A percentile compares a stretch with the other conserved stretches of the same genome.
Conservation (phyloP, 129 eudicot species). For the Scalesia atractyloides region DNA sequence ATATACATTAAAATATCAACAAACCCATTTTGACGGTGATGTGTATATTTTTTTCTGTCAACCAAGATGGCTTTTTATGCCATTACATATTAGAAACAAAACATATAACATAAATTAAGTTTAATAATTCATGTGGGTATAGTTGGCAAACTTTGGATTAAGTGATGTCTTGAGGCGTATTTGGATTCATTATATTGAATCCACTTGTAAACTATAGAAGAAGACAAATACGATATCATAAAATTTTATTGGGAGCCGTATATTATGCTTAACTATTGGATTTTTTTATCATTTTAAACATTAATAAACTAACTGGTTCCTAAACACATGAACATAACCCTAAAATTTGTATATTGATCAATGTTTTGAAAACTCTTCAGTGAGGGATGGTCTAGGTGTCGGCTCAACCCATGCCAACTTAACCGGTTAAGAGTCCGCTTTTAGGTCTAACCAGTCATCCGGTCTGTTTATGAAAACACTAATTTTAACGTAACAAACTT, state of each 20-base stretch:
- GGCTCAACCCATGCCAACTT: no score
- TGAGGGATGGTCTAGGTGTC: no score
- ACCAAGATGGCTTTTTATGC: neutral
- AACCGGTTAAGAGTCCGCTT: no score
- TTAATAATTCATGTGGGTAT: constrained; percentile 38
- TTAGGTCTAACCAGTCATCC: no score
- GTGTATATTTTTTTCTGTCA: neutral
- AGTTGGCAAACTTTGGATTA: constrained; percentile 51
- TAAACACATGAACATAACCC: neutral
- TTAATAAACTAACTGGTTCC: neutral
- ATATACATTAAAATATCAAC: neutral
- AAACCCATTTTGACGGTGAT: neutral
- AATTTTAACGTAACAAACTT: no score
- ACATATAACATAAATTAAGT: neutral
- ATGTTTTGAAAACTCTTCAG: no score
- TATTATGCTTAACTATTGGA: neutral
- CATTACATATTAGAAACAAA: constrained; percentile 15
- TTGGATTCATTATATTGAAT: constrained; percentile 18
- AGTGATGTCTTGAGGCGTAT: constrained; percentile 43
- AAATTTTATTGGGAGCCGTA: neutral
- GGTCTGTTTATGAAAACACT: no score
- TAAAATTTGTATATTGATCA: no score
- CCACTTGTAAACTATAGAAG: constrained; percentile 26
- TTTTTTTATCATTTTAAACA: neutral
- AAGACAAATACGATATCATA: constrained; percentile 30